Evolutionary conservation across 805 yeast genomes (phyloP).

Genomic region (Phaffomyces thermotolerans): DNA sequence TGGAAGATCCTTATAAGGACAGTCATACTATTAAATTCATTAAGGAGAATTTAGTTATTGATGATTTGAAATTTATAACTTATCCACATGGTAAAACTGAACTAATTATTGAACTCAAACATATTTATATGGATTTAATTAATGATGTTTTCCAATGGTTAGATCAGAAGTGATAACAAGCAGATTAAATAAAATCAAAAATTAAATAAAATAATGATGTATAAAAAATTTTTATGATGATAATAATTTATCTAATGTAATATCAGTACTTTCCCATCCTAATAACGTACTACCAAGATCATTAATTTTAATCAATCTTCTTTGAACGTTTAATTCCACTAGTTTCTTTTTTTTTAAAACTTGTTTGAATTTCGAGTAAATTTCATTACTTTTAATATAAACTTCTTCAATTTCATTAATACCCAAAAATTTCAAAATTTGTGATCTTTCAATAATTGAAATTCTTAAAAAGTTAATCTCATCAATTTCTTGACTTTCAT

Average conservation of each 20-base stretch:
- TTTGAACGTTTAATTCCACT: constrained; percentile 7
- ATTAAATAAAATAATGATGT: too few species aligned
- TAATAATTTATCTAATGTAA: constrained; percentile 8
- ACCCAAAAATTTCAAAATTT: constrained; percentile 15
- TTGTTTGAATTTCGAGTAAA: constrained; percentile 4
- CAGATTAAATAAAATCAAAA: too few species aligned
- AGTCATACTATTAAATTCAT: constrained; percentile 3
- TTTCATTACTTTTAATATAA: constrained; percentile 10
- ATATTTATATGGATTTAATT: constrained; percentile 11
- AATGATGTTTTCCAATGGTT: constrained; percentile 17
- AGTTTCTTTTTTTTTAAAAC: constrained; percentile 5
- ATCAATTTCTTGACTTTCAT: not conserved
- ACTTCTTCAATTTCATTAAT: constrained; percentile 20
- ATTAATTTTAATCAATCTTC: constrained; percentile 10
- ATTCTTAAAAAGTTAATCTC: constrained; percentile 11
- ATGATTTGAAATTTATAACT: constrained; percentile 8
- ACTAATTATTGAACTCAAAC: constrained; percentile 15
- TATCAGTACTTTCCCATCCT: constrained; percentile 15
- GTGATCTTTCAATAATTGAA: constrained; percentile 7
- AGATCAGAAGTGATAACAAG: constrained; percentile 12
- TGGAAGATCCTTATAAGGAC: constrained; percentile 10
- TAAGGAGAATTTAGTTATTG: constrained; percentile 9
- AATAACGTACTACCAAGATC: constrained; percentile 6
- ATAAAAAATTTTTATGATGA: too few species aligned
- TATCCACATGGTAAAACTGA: constrained; percentile 17